Evolutionary conservation across 495 filamentous ascomycete genomes (phyloP).

Genomic region (Neurospora sublineolata): DNA sequence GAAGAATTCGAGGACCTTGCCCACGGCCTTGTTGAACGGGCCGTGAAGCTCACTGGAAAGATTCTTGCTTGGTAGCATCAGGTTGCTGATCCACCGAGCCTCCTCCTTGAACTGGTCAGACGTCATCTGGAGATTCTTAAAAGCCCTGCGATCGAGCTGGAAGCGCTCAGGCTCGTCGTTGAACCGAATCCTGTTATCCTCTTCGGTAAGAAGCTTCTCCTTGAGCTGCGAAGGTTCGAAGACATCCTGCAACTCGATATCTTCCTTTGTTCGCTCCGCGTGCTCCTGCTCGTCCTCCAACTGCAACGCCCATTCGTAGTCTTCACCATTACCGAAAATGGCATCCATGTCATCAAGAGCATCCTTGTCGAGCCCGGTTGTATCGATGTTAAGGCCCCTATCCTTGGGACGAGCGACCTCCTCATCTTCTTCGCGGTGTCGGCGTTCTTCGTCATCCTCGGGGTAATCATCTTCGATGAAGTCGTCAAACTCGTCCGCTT

Average conservation of each 20-base stretch:
- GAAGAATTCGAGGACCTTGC: conserved; percentile 90
- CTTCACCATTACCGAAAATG: conserved; percentile 88
- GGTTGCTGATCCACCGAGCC: conserved; percentile 76
- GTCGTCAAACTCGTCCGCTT: conserved; percentile 81
- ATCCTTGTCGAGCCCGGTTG: conserved; percentile 74
- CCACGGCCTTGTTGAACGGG: conserved; percentile 77
- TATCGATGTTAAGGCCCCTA: conserved; percentile 52
- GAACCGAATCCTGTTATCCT: conserved; percentile 78
- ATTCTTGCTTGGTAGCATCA: conserved; percentile 75
- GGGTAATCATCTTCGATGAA: conserved; percentile 96
- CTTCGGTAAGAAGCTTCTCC: conserved; percentile 89
- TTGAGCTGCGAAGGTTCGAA: conserved; percentile 91
- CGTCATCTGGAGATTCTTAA: conserved; percentile 60
- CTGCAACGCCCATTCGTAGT: conserved; percentile 87
- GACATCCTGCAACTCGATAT: conserved; percentile 88
- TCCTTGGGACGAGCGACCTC: conserved; percentile 69
- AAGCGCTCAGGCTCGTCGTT: conserved; percentile 88
- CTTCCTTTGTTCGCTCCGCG: conserved; percentile 51
- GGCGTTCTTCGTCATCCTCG: conserved; percentile 70
- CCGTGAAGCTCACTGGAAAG: conserved; percentile 57
- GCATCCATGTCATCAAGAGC: conserved; percentile 88
- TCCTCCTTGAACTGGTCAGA: conserved; percentile 82
- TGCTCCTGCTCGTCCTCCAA: conserved; percentile 72
- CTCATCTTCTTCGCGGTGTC: conserved; percentile 68
- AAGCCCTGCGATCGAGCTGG: conserved; percentile 81